Evolutionary conservation across 805 yeast genomes (phyloP).

Genomic region (Candida andamanensis): DNA sequence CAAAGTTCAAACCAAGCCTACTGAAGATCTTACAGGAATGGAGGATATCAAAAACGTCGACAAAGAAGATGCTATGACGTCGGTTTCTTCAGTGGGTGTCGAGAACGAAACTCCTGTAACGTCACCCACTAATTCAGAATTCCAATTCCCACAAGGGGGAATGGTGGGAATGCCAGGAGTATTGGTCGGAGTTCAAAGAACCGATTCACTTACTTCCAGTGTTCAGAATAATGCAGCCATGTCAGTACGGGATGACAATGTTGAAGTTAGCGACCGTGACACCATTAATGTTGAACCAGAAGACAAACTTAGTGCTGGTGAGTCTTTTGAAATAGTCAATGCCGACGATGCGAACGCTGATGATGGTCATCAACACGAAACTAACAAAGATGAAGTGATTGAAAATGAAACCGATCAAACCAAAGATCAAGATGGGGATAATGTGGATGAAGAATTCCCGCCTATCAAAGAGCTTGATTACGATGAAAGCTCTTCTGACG

Average conservation of each 20-base stretch:
- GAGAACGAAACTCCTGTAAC: constrained; percentile 44
- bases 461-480: constrained; percentile 54
- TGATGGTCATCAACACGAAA: constrained; percentile 7
- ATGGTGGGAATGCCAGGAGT: constrained; percentile 41
- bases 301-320: constrained; percentile 41
- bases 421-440: too few relatives aligned
- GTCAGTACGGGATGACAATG: constrained; percentile 75
- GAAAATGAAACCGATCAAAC: constrained; percentile 4
- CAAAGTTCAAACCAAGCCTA: constrained; percentile 23
- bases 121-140: constrained; percentile 45
- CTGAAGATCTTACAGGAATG: constrained; percentile 24
- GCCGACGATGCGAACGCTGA: constrained; percentile 40
- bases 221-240: constrained; percentile 89
- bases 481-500: constrained; percentile 46
- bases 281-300: constrained; percentile 20
- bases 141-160: constrained; percentile 40
- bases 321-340: constrained; percentile 50
- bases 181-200: constrained; percentile 48
- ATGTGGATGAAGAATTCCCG: constrained; percentile 49
- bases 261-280: constrained; percentile 40
- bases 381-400: constrained; percentile 11
- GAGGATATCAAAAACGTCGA: constrained; percentile 13
- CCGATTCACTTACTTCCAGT: constrained; percentile 82
- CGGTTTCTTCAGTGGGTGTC: constrained; percentile 26
- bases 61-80: constrained; percentile 8